Base-by-base conservation (phyloP, 2,329 filamentous ascomycete genomes). In the Podosphaera fusca region DNA sequence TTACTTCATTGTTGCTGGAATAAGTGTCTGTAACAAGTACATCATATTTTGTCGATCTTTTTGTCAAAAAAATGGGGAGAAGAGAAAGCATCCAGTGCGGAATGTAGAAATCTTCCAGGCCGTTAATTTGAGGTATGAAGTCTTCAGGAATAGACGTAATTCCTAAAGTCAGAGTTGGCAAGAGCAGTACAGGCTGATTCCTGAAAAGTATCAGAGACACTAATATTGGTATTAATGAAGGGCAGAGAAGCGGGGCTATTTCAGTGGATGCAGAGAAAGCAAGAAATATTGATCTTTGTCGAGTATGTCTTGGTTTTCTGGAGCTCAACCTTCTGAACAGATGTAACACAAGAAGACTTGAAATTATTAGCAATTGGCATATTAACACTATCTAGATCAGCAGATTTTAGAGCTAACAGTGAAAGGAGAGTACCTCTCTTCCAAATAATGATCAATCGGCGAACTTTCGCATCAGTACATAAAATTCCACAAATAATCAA, bases 231-330 rank as follows among this genome's bases (percentile, higher is more conserved):
- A 95, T 74, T 2, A 82, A 70, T 4, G 84, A 77, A 21, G 90
- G 90, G 67, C 95, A 96, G 58, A 95, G 70, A n/a, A 95, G 74
- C 9, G 89, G 87, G 5, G 90, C 90, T 2, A 88, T 89, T 65
- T 96, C 90, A 69, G 95, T 94, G n/a, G 78, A 75, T 3, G 80
- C 72, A 0, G 88, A 87, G 42, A 95, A 72, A 35, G 67, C 66
- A 40, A 82, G 64, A 29, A 60, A 58, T 9, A 64, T 58, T 33
- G 62, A 61, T 14, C 49, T 57, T 56, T 63, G 61, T 58, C 61
- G 66, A 38, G 61, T 60, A 21, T 55, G 57, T 33, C 59, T 55
- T 30, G 63, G 60, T 12, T 60, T 61, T 30, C 63, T 57, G 73
- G 77, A 77, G 21, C 70, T 61, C 4, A 74, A 64, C n/a, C 83